These are phyloP conservation scores for Penicillium verhagenii DNA, from an alignment of 495 filamentous ascomycete genomes.

Conservation along the genomic window DNA sequence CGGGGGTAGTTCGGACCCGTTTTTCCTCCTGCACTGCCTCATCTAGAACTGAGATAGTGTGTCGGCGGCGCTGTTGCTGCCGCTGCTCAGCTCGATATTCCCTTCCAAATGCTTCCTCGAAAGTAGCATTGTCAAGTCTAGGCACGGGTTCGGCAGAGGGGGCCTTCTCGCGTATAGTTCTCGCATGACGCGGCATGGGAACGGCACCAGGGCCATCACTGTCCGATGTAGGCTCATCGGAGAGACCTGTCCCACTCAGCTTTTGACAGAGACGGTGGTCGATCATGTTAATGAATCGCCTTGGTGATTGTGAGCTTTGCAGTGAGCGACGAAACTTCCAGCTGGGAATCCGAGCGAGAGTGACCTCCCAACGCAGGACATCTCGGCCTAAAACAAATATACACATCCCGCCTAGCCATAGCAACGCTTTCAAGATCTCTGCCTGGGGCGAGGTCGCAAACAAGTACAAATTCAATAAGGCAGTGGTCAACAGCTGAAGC, in stretches of 20 bases:
- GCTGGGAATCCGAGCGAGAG: conserved; percentile 81
- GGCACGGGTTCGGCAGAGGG: conserved; percentile 17
- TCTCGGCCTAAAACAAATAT: conserved; percentile 70
- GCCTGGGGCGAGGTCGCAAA: conserved; percentile 80
- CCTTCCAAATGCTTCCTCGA: conserved; percentile 25
- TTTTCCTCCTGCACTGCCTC: conserved; percentile 33
- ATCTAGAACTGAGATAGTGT: conserved; percentile 50
- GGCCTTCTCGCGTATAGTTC: conserved; percentile 25
- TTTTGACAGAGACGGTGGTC: conserved; percentile 48
- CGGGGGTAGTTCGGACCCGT: conserved; percentile 53
- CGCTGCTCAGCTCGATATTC: conserved; percentile 13
- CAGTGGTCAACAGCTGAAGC: conserved; percentile 77
- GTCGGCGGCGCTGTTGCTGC: conserved; percentile 48
- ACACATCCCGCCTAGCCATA: conserved; percentile 85
- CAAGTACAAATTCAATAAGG: conserved; percentile 78
- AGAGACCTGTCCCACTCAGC: conserved; percentile 35
- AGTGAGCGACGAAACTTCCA: conserved; percentile 77
- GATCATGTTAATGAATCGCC: conserved; percentile 51
- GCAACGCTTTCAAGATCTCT: conserved; percentile 72
- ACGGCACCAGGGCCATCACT: conserved; percentile 40
- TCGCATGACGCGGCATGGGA: conserved; percentile 28
- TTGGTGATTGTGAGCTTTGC: conserved; percentile 42
- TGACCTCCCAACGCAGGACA: conserved; percentile 81
- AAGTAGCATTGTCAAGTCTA: conserved; percentile 21
- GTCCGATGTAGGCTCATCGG: conserved; percentile 37